Evolutionary conservation across 768 basidiomycete species (phyloP).

Genomic region (Fomitopsis pulvina): DNA sequence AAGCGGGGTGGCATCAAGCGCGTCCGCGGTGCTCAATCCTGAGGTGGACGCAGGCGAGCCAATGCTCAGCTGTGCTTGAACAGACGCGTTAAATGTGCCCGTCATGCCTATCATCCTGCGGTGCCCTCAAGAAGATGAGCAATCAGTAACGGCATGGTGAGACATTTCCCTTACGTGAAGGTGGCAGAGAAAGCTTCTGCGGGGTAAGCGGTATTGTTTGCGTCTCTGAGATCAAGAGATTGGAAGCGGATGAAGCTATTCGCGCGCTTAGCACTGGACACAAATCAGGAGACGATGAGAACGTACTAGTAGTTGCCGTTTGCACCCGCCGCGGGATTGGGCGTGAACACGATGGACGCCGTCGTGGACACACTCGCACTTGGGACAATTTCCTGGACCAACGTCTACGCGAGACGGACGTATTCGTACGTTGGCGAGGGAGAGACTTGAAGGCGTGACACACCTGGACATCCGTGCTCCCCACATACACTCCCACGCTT

Average conservation of each 20-base stretch:
- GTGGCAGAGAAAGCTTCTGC: constrained; percentile 72
- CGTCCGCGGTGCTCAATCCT: no score
- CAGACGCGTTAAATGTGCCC: constrained; percentile 53
- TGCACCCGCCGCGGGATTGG: constrained; percentile 46
- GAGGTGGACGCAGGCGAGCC: constrained; percentile 55
- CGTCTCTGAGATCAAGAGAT: constrained; percentile 48
- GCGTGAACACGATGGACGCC: constrained; percentile 43
- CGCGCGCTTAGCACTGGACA: not conserved
- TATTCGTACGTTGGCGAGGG: not conserved
- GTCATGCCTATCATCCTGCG: constrained; percentile 61
- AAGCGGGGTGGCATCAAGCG: no score
- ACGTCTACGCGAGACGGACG: constrained; percentile 36
- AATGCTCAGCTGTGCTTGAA: constrained; percentile 55
- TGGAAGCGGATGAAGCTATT: constrained; percentile 74
- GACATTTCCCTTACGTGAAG: constrained; percentile 74
- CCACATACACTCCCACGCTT: constrained; percentile 54
- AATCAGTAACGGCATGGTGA: not conserved
- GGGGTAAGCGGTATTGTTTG: constrained; percentile 44
- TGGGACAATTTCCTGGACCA: constrained; percentile 43
- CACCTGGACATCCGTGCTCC: constrained; percentile 59
- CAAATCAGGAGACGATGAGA: no score
- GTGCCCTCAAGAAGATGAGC: not conserved
- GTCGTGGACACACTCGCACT: constrained; percentile 47
- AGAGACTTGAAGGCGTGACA: not conserved
- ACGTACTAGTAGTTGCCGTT: constrained; percentile 50